A percentile compares a stretch with the other conserved stretches of the same genome.
phyloP scores from a whole-genome alignment of 768 basidiomycete genomes.

The Mycena indigotica region DNA sequence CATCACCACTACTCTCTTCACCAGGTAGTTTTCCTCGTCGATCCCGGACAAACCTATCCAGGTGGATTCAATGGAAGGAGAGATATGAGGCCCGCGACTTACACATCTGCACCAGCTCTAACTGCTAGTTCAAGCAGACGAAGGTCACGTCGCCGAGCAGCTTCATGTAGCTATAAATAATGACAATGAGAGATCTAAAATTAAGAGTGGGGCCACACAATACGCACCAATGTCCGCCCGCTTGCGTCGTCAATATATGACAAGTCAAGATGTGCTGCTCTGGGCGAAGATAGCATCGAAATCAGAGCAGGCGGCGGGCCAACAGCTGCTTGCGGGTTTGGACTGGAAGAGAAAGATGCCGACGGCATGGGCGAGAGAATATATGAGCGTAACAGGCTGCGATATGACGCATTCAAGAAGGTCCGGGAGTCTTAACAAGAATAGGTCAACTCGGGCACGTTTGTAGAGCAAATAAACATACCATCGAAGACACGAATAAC shows the following conservation, averaged over 20 bases:
- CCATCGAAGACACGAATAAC: conserved; percentile 68
- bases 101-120: conserved; percentile 86
- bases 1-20: conserved; percentile 1
- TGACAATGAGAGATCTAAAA: not conserved
- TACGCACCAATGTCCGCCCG: conserved; percentile 43
- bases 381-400: conserved; percentile 72
- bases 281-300: conserved; percentile 66
- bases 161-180: conserved; percentile 76
- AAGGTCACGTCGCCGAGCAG: conserved; percentile 78
- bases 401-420: conserved; percentile 73
- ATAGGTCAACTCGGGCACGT: conserved; percentile 3
- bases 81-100: no score
- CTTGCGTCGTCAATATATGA: conserved; percentile 78
- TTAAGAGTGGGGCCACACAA: no score
- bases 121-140: conserved; percentile 82
- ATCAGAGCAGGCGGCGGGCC: conserved; percentile 45
- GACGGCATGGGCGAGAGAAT: conserved; percentile 57
- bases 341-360: conserved; percentile 14
- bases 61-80: not conserved
- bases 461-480: conserved; percentile 29
- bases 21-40: conserved; percentile 16
- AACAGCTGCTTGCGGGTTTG: conserved; percentile 23
- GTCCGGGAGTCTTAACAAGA: conserved; percentile 68
- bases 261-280: conserved; percentile 72
- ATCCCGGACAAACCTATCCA: conserved; percentile 11